phyloP scores from a whole-genome alignment of 345 rosid genomes.

The Salix exigua region DNA sequence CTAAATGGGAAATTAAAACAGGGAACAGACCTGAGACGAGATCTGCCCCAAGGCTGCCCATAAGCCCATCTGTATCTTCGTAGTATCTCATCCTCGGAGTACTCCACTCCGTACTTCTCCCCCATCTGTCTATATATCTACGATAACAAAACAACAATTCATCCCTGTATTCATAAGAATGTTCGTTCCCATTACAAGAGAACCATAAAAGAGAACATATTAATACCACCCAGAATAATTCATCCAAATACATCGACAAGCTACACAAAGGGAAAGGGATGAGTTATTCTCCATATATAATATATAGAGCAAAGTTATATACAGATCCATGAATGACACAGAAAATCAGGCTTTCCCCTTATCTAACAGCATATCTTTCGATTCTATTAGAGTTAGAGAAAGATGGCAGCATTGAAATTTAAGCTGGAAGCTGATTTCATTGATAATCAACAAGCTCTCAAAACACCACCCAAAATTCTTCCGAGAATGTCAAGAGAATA shows the following conservation, averaged over 20 bases:
- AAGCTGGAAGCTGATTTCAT: neutral
- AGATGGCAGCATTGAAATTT: neutral
- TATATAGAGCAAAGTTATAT: neutral
- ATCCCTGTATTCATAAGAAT: neutral
- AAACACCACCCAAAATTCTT: neutral
- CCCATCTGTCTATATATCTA: constrained; percentile 87
- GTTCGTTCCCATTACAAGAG: too few relatives aligned
- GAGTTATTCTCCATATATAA: neutral
- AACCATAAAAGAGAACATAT: neutral
- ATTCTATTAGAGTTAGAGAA: neutral
- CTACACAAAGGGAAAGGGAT: neutral
- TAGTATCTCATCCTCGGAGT: constrained; percentile 84
- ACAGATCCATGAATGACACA: neutral
- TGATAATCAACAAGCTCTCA: neutral
- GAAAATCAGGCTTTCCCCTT: neutral
- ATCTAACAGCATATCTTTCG: neutral
- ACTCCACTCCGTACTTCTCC: constrained; percentile 85
- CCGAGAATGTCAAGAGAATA: neutral
- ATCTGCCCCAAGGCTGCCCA: constrained; percentile 90
- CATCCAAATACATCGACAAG: neutral
- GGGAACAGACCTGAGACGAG: constrained; percentile 74
- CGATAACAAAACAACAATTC: neutral
- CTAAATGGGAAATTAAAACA: neutral
- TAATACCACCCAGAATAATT: neutral
- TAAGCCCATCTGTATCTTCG: constrained; percentile 81